A percentile compares a stretch with the other conserved stretches of the same genome.
These are phyloP conservation scores for Ottelia alismoides DNA, from an alignment of 106 monocot genomes.

Conservation along the genomic window DNA sequence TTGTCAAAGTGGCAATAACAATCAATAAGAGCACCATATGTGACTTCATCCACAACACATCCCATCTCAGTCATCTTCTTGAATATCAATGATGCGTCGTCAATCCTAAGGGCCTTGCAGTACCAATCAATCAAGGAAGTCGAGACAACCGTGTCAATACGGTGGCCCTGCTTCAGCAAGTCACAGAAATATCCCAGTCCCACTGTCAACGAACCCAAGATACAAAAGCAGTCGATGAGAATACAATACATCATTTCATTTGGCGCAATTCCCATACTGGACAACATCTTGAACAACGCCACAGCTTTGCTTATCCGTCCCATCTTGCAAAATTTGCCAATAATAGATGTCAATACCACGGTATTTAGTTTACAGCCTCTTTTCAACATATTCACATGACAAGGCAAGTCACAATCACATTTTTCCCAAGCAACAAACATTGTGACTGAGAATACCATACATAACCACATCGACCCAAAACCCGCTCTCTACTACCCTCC, in stretches of 20 bases:
- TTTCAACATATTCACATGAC: not conserved
- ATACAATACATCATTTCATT: not conserved
- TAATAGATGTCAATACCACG: not conserved
- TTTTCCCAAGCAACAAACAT: not conserved
- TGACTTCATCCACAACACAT: not conserved
- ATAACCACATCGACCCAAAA: not conserved
- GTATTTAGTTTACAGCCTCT: not conserved
- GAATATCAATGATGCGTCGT: not conserved
- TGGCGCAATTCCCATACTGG: not conserved
- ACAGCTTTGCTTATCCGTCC: not conserved
- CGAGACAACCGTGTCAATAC: not conserved
- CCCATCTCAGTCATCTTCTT: not conserved
- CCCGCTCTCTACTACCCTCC: constrained; percentile 1
- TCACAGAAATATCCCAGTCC: not conserved
- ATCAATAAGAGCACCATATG: not conserved
- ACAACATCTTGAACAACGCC: not conserved
- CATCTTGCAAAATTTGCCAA: constrained; percentile 5
- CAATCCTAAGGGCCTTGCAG: not conserved
- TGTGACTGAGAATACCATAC: not conserved
- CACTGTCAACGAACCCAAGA: not conserved
- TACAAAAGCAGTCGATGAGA: not conserved
- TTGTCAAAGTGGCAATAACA: not conserved
- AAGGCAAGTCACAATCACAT: constrained; percentile 1
- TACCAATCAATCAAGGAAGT: not conserved
- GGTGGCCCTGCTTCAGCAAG: not conserved